These are phyloP conservation scores for Orobanche coerulescens DNA, from an alignment of 257 asterid species.

Conservation along the genomic window DNA sequence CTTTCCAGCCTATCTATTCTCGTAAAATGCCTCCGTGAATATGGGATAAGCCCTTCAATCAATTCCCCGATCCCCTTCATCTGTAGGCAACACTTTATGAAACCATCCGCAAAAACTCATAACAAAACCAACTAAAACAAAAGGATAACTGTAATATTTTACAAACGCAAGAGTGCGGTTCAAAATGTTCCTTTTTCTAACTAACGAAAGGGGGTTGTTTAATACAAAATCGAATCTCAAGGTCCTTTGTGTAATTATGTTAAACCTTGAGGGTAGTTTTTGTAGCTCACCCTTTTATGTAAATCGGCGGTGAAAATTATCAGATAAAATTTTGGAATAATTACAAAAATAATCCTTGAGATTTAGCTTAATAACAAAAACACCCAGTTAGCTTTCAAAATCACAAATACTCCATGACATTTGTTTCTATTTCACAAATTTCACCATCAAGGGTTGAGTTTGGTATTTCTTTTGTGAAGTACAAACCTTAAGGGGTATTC, in stretches of 20 bases:
- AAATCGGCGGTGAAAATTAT: too few relatives aligned
- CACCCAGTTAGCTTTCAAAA: neutral
- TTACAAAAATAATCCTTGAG: neutral
- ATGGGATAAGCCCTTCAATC: conserved; percentile 80
- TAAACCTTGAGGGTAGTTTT: too few relatives aligned
- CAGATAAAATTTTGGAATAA: neutral
- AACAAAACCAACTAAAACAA: too few relatives aligned
- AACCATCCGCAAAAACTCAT: too few relatives aligned
- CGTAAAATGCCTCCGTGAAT: conserved; percentile 73
- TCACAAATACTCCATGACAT: neutral
- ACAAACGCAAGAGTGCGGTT: too few relatives aligned
- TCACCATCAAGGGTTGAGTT: neutral
- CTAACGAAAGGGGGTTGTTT: too few relatives aligned
- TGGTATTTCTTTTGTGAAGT: too few relatives aligned
- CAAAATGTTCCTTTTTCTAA: too few relatives aligned
- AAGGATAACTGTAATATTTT: too few relatives aligned
- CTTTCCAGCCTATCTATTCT: conserved; percentile 69
- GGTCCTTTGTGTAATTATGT: too few relatives aligned
- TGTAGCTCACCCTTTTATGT: too few relatives aligned
- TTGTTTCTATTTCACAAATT: neutral
- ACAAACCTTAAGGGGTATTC: neutral
- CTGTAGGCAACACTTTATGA: conserved; percentile 31
- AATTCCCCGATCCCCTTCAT: conserved; percentile 61
- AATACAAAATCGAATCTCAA: too few relatives aligned
- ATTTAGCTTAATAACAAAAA: neutral